These are phyloP conservation scores for Neocucurbitaria cava DNA, from an alignment of 2,329 filamentous ascomycete species.

Conservation along the genomic window DNA sequence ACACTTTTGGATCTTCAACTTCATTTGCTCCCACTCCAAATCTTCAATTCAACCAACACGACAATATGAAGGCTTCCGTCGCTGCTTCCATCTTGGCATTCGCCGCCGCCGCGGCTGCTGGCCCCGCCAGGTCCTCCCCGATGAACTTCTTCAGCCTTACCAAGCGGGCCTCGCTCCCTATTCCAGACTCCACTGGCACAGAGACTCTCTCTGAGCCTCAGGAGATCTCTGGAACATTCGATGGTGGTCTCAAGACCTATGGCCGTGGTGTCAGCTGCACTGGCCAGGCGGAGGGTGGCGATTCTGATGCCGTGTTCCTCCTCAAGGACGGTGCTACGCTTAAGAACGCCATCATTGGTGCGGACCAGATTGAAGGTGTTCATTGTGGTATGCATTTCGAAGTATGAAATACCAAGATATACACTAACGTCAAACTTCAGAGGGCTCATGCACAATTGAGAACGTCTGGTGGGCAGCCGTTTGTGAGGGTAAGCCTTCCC, in stretches of 20 bases:
- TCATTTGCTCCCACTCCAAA: conserved; percentile 13
- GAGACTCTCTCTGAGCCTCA: conserved; percentile 34
- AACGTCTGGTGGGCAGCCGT: conserved; percentile 47
- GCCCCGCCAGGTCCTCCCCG: conserved; percentile 23
- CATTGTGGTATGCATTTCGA: conserved; percentile 13
- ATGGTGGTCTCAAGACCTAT: conserved; percentile 44
- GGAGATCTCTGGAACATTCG: conserved; percentile 35
- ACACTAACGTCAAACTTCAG: conserved; percentile 9
- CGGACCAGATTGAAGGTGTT: conserved; percentile 52
- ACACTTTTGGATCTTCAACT: conserved; percentile 19
- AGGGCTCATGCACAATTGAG: conserved; percentile 56
- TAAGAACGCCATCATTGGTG: conserved; percentile 63
- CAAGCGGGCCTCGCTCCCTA: conserved; percentile 41
- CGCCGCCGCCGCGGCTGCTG: conserved; percentile 35
- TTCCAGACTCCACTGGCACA: conserved; percentile 38
- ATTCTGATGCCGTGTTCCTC: conserved; percentile 60
- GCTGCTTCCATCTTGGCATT: conserved; percentile 35
- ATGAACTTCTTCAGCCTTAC: conserved; percentile 27
- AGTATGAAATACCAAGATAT: conserved; percentile 1
- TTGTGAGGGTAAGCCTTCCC: conserved; percentile 50
- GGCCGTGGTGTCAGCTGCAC: conserved; percentile 48
- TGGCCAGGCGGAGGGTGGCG: conserved; percentile 54
- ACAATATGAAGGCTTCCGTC: conserved; percentile 42
- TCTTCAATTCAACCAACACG: conserved; percentile 10
- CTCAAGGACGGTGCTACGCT: conserved; percentile 60